phyloP scores from a whole-genome alignment of 805 yeast species.

The Cyberlindnera nakhonratchasimensis region DNA sequence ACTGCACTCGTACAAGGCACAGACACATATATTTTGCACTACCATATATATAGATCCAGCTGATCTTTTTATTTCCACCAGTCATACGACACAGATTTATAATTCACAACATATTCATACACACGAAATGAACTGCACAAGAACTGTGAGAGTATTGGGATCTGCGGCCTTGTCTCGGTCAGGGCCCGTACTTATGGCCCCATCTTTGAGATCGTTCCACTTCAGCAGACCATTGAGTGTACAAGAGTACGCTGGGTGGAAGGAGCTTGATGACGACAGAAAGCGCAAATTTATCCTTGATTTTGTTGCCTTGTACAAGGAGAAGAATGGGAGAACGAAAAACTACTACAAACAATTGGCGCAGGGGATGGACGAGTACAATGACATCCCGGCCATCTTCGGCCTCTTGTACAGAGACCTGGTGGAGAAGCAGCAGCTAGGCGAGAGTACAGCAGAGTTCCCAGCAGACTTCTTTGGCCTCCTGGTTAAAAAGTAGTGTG shows the following conservation, averaged over 20 bases:
- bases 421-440: conserved; percentile 18
- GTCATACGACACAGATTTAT: too few species aligned
- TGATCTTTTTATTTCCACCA: too few species aligned
- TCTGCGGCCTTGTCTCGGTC: too few species aligned
- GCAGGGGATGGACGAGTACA: conserved; percentile 35
- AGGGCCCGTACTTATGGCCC: too few species aligned
- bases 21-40: too few species aligned
- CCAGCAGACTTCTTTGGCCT: conserved; percentile 25
- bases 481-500: conserved; percentile 9
- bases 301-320: conserved; percentile 31
- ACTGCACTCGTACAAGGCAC: too few species aligned
- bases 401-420: conserved; percentile 37
- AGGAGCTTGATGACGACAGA: conserved; percentile 24
- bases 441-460: conserved; percentile 25
- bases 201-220: conserved; percentile 15
- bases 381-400: conserved; percentile 36
- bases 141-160: too few species aligned
- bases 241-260: conserved; percentile 24
- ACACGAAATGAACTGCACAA: too few species aligned
- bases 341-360: conserved; percentile 35
- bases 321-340: conserved; percentile 33
- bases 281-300: conserved; percentile 29
- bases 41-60: too few species aligned
- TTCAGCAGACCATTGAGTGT: neutral
- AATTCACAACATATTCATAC: too few species aligned